Percentiles rank a stretch among this genome's conserved stretches.
Evolutionary conservation across 2,329 filamentous ascomycete species (phyloP).

Genomic region (Biscogniauxia marginata): DNA sequence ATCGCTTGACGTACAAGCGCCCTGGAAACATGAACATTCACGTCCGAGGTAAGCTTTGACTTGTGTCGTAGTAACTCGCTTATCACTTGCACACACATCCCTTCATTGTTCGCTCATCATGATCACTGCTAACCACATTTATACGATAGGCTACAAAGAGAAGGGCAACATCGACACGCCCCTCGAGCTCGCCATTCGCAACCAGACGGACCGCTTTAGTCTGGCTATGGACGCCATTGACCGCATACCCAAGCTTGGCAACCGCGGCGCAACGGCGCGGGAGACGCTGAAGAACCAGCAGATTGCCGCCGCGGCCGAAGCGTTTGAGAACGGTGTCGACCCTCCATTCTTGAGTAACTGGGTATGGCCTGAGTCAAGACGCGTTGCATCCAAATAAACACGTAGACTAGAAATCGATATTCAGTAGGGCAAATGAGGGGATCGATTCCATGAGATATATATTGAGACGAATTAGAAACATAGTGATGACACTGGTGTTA

Average conservation of each 20-base stretch:
- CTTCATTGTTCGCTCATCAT: not conserved
- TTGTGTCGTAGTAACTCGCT: no score
- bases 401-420: not conserved
- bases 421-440: no score
- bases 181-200: constrained; percentile 74
- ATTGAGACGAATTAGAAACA: not conserved
- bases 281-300: constrained; percentile 65
- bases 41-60: constrained; percentile 51
- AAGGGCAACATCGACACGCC: constrained; percentile 85
- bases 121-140: not conserved
- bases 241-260: constrained; percentile 59
- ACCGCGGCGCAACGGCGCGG: constrained; percentile 60
- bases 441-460: no score
- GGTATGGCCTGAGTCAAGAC: constrained; percentile 55
- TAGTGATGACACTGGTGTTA: not conserved
- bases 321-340: constrained; percentile 70
- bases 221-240: constrained; percentile 77
- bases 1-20: constrained; percentile 73
- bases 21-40: constrained; percentile 66
- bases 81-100: constrained; percentile 20
- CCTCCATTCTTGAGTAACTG: constrained; percentile 64
- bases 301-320: constrained; percentile 61
- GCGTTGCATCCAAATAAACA: not conserved
- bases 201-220: constrained; percentile 74
- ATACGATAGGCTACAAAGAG: constrained; percentile 62